These are phyloP conservation scores for Euphrasia arctica DNA, from an alignment of 305 asterid species.

Conservation along the genomic window DNA sequence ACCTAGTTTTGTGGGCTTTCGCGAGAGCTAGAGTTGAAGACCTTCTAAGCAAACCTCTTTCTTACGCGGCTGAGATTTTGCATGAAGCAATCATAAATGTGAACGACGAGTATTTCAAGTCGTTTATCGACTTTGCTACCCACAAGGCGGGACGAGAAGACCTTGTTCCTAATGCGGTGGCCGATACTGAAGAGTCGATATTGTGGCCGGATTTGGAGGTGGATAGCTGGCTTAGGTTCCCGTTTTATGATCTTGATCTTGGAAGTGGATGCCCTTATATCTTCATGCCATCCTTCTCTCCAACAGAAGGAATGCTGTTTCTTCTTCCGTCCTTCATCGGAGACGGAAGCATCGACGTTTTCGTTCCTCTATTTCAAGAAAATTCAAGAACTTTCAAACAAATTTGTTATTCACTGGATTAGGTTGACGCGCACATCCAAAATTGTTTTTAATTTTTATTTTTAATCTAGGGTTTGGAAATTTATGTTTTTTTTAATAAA, in stretches of 20 bases:
- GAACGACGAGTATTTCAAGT: constrained; percentile 58
- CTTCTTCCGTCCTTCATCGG: constrained; percentile 62
- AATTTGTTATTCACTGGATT: constrained; percentile 54
- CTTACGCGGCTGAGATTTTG: constrained; percentile 54
- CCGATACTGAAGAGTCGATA: constrained; percentile 49
- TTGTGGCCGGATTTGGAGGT: constrained; percentile 84
- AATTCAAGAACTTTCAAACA: constrained; percentile 46
- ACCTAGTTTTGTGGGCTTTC: constrained; percentile 78
- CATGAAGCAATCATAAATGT: constrained; percentile 59
- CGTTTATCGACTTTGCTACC: constrained; percentile 68
- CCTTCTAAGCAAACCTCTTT: constrained; percentile 41
- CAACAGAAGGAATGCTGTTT: constrained; percentile 66
- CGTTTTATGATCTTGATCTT: constrained; percentile 76
- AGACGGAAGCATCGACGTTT: constrained; percentile 75
- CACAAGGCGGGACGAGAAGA: constrained; percentile 45
- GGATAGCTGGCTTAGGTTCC: constrained; percentile 88
- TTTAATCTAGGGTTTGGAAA: no score
- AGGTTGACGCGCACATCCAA: constrained; percentile 11
- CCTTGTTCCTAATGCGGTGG: constrained; percentile 43
- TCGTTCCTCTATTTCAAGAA: constrained; percentile 56
- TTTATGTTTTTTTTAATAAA: no score
- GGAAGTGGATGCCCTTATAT: constrained; percentile 70
- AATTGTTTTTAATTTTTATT: background rate
- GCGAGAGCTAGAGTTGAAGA: constrained; percentile 49
- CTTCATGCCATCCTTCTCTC: constrained; percentile 74